These are phyloP conservation scores for Debaryomyces castellii DNA, from an alignment of 805 yeast genomes.

Conservation along the genomic window DNA sequence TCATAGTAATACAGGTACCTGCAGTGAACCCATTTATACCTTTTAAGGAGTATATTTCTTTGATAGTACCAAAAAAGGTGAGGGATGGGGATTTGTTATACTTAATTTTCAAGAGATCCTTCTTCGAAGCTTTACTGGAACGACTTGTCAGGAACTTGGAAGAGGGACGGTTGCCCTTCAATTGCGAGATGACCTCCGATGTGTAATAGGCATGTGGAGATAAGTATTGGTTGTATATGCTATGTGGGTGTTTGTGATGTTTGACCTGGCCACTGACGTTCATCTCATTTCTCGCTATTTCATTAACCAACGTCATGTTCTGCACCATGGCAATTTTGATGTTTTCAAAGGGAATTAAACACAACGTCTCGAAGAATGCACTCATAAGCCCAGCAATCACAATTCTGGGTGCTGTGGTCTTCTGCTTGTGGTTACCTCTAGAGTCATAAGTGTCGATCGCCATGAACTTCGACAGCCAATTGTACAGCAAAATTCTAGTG, in stretches of 20 bases:
- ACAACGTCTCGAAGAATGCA: slow-evolving; percentile 76
- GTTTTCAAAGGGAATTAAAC: slow-evolving; percentile 90
- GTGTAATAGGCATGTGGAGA: slow-evolving; percentile 45
- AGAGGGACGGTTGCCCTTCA: slow-evolving; percentile 18
- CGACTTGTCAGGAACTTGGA: background rate
- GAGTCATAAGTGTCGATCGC: slow-evolving; percentile 39
- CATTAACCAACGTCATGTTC: slow-evolving; percentile 43
- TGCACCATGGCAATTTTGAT: slow-evolving; percentile 80
- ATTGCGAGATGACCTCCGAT: slow-evolving; percentile 29
- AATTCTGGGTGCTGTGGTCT: slow-evolving; percentile 73
- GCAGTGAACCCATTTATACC: slow-evolving; percentile 79
- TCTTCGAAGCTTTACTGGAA: slow-evolving; percentile 6
- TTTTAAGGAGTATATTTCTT: slow-evolving; percentile 67
- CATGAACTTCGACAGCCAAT: slow-evolving; percentile 69
- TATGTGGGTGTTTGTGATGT: slow-evolving; percentile 23
- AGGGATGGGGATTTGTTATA: slow-evolving; percentile 56
- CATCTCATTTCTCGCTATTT: slow-evolving; percentile 19
- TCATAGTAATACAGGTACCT: slow-evolving; percentile 79
- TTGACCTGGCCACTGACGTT: slow-evolving; percentile 29
- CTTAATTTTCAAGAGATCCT: slow-evolving; percentile 20
- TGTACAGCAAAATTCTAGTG: slow-evolving; percentile 72
- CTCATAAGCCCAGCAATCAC: slow-evolving; percentile 84
- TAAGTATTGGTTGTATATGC: slow-evolving; percentile 31
- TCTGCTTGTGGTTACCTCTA: slow-evolving; percentile 43
- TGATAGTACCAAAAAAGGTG: slow-evolving; percentile 50